A percentile compares a stretch with the other conserved stretches of the same genome.
Evolutionary conservation across 2,329 filamentous ascomycete genomes (phyloP).

Genomic region (Fusarium mundagurra): DNA sequence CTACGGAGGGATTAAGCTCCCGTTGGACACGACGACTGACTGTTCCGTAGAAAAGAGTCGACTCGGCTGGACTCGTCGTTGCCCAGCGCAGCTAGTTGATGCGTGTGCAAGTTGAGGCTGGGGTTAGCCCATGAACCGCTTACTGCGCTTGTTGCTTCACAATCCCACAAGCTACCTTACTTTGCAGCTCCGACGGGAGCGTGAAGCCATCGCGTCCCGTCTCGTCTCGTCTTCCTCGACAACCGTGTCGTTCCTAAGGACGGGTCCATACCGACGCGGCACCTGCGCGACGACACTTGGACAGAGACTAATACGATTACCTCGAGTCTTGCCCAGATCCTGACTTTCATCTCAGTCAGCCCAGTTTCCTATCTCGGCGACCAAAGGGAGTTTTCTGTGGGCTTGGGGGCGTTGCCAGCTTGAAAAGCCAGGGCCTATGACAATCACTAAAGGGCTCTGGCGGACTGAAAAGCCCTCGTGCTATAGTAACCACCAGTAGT

Average conservation of each 20-base stretch:
- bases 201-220: conserved; percentile 34
- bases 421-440: conserved; percentile 18
- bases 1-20: conserved; percentile 14
- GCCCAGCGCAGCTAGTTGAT: conserved; percentile 25
- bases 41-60: conserved; percentile 11
- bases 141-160: conserved; percentile 7
- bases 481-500: conserved; percentile 14
- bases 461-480: conserved; percentile 14
- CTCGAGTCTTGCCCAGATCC: background rate
- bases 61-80: conserved; percentile 4
- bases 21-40: conserved; percentile 7
- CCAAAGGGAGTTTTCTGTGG: conserved; percentile 17
- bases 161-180: background rate
- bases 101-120: conserved; percentile 19
- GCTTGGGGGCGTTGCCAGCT: conserved; percentile 18
- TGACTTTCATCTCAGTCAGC: conserved; percentile 12
- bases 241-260: conserved; percentile 33
- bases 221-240: conserved; percentile 26
- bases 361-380: conserved; percentile 22
- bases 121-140: conserved; percentile 28
- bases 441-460: conserved; percentile 1
- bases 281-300: conserved; percentile 22
- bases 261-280: conserved; percentile 24
- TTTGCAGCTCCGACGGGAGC: conserved; percentile 11
- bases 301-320: background rate